These are phyloP conservation scores for Leccinum boreale DNA, from an alignment of 768 basidiomycete species.

Conservation along the genomic window DNA sequence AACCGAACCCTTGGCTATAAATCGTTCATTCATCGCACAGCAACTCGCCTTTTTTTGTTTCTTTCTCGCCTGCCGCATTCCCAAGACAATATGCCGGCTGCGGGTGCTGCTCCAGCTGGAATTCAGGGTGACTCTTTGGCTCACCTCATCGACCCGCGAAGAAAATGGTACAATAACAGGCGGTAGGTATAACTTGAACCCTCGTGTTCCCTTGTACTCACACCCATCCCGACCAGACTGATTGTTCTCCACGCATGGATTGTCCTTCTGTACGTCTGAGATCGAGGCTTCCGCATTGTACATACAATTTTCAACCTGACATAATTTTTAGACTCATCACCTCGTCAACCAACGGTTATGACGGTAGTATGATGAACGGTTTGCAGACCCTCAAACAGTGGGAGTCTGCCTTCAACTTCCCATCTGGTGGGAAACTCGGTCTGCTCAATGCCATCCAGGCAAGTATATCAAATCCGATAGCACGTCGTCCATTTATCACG, in stretches of 20 bases:
- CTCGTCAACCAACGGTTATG: constrained; percentile 73
- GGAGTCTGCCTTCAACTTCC: constrained; percentile 57
- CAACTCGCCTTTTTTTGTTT: not conserved
- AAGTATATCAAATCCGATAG: constrained; percentile 1
- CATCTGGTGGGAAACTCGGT: constrained; percentile 56
- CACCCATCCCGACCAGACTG: constrained; percentile 36
- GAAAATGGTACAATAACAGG: constrained; percentile 77
- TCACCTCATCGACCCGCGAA: constrained; percentile 59
- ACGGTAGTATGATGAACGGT: constrained; percentile 80
- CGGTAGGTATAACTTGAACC: constrained; percentile 38
- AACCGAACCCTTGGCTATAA: constrained; percentile 7
- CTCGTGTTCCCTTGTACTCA: not conserved
- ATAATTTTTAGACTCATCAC: constrained; percentile 55
- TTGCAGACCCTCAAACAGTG: constrained; percentile 67
- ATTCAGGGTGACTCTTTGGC: constrained; percentile 36
- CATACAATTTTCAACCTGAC: not conserved
- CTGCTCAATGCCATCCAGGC: constrained; percentile 75
- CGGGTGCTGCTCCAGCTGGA: constrained; percentile 37
- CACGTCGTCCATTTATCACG: not conserved
- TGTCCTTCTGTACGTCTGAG: constrained; percentile 49
- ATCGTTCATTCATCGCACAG: constrained; percentile 8
- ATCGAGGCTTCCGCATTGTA: not conserved
- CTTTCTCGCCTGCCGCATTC: not conserved
- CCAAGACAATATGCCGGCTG: constrained; percentile 44
- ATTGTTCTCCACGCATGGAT: constrained; percentile 70